Evolutionary conservation across 495 filamentous ascomycete species (phyloP), one percentile per base, ranked within the genome.

Genomic region (Aspergillus campestris): DNA sequence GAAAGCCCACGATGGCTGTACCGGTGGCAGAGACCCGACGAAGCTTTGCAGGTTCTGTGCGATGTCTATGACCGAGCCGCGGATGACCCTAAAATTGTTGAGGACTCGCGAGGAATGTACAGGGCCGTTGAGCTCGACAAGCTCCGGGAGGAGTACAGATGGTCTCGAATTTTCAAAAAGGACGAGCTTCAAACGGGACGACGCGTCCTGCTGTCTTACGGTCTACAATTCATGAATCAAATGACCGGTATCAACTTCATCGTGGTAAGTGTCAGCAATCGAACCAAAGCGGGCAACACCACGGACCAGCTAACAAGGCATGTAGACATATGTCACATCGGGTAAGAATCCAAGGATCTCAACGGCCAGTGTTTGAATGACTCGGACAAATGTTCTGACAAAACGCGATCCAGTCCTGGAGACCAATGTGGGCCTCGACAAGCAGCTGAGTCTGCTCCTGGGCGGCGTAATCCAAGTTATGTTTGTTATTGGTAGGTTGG

Each of bases 201-300:
- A 41, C 62, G 77, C 34, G 70, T 77, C 14, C 42, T 73, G 34
- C 65, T 81, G 7, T 74, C 76, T 1, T 73, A 70, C 50, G 65
- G 64, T 33, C 65, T 74, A 31, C 63, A 78, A 55, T 53, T 57
- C 31, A 57, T 60, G 44, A 60, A 60, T 36, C 58, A 60, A 40
- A 57, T 60, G 54, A 51, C 53, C 3, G 78, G 78, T 8, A 65
- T 72, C 42, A 79, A 77, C 42, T 60, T 79, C 51, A 65, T 80
- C 24, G 73, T 69, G 10, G 58, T 61, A 38, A 47, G 58, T 56
- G 2, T 24, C 18, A 1, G 2, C 18, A 24, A 24, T 24, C 18
- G 1, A 4, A 24, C 18, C 18, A 4, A 24, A 24, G 18, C 18
- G 4, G 18, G 18, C 18, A 24, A 24, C 1, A 4, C 18, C 18